Percentiles rank a stretch among this genome's conserved stretches.
These are phyloP conservation scores for Trichophyton verrucosum DNA, from an alignment of 2,329 filamentous ascomycete species.

Conservation along the genomic window DNA sequence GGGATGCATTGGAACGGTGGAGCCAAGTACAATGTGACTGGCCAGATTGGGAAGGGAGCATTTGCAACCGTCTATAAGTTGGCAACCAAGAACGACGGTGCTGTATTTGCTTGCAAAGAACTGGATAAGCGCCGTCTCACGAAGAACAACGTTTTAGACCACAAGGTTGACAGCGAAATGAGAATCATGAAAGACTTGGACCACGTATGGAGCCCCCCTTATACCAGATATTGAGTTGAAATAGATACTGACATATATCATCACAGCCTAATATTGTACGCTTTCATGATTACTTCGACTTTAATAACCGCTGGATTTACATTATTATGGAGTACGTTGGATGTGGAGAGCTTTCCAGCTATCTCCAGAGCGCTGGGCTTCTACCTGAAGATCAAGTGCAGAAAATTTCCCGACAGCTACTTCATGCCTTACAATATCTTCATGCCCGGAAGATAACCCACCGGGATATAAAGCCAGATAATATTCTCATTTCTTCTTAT, in stretches of 20 bases:
- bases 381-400: slow-evolving; percentile 59
- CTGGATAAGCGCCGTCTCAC: slow-evolving; percentile 86
- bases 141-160: slow-evolving; percentile 79
- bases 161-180: slow-evolving; percentile 94
- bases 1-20: slow-evolving; percentile 74
- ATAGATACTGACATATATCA: background rate
- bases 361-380: slow-evolving; percentile 48
- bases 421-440: slow-evolving; percentile 73
- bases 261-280: slow-evolving; percentile 71
- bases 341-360: slow-evolving; percentile 67
- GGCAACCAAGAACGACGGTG: slow-evolving; percentile 70
- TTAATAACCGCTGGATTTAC: slow-evolving; percentile 63
- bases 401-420: slow-evolving; percentile 54
- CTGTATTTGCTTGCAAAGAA: slow-evolving; percentile 82
- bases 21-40: slow-evolving; percentile 68
- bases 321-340: slow-evolving; percentile 95
- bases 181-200: slow-evolving; percentile 78
- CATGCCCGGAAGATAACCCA: slow-evolving; percentile 85
- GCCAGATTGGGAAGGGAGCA: slow-evolving; percentile 76
- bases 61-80: slow-evolving; percentile 91
- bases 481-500: slow-evolving; percentile 68
- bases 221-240: background rate
- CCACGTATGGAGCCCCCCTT: slow-evolving; percentile 50
- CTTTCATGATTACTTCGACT: slow-evolving; percentile 79
- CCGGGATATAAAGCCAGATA: slow-evolving; percentile 97